Evolutionary conservation across 495 filamentous ascomycete genomes (phyloP), one percentile per base, ranked within the genome.

Genomic region (Penicillium simplicissimum): DNA sequence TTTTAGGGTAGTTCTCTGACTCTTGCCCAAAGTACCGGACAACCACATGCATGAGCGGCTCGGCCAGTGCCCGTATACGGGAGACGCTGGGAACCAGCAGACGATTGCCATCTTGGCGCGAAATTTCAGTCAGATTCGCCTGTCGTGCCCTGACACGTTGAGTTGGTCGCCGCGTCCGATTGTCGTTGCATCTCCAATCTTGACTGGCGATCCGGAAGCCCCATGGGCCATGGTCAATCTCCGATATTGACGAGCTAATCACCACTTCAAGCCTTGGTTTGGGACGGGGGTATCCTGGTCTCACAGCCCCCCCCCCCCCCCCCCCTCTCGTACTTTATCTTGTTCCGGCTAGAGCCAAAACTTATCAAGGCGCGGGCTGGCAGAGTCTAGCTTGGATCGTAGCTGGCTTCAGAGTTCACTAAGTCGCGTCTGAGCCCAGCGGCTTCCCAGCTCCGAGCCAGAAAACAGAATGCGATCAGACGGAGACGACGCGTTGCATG

Each of bases 31-130:
- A 49, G 23, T n/a, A 7, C 51, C 38, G 28, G 55, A 56, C 52
- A 56, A 59, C 42, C 61, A 57, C 58, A 70, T 63, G 59, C 59
- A 66, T 59, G 37, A 25, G 63, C 67, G 55, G 58, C 56, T 67
- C 61, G 64, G 67, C 52, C 55, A 63, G 36, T n/a, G 14, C 61
- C 59, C 57, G 42, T 28, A 58, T 45, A 55, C 53, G 52, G 19
- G 36, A 53, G 19, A n/a, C 25, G 37, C 31, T 38, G 19, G 42
- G 37, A 43, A 55, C 42, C 33, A 55, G 19, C 63, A 60, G 52
- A 49, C n/a, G 42, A 40, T 65, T 58, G 56, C 17, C 31, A 54
- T 58, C 62, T 61, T 63, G 58, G 65, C 67, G 57, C 55, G 55
- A 45, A 25, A 62, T 65, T 59, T 47, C 57, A 35, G 57, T 59